Conservation (phyloP, 2,329 filamentous ascomycete genomes). For the Thielaviopsis punctulata region DNA sequence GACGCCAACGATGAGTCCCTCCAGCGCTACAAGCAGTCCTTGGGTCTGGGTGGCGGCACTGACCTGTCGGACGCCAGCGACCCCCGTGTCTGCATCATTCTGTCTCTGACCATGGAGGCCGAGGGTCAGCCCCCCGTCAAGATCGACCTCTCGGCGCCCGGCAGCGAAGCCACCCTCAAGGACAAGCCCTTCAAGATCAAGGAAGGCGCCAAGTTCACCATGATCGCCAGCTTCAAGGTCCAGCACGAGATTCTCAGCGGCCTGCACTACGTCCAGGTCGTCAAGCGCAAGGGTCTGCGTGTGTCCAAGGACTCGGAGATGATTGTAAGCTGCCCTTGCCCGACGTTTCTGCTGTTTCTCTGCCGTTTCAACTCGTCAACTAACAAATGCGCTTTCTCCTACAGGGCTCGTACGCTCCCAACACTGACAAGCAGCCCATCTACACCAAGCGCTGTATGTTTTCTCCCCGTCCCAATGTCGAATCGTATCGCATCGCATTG, state of each 20-base stretch:
- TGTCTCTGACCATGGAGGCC: conserved; percentile 74
- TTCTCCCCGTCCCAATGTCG: background rate
- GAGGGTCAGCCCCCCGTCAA: conserved; percentile 69
- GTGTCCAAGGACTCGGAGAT: conserved; percentile 94
- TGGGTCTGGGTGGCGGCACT: conserved; percentile 63
- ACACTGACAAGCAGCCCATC: conserved; percentile 67
- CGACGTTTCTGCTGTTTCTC: background rate
- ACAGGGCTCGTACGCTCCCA: conserved; percentile 83
- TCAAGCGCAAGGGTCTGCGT: conserved; percentile 74
- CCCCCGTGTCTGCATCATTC: conserved; percentile 81
- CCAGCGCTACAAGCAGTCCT: conserved; percentile 91
- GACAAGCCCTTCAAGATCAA: conserved; percentile 94
- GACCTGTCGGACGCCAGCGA: conserved; percentile 63
- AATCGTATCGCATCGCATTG: background rate
- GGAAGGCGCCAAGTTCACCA: conserved; percentile 83
- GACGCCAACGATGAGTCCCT: conserved; percentile 75
- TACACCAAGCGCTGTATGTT: conserved; percentile 85
- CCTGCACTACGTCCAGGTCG: conserved; percentile 85
- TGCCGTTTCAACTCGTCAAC: background rate
- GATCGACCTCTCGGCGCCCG: conserved; percentile 65
- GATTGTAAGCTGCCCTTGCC: conserved; percentile 48
- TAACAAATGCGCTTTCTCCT: conserved; percentile 15
- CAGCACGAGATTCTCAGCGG: conserved; percentile 93
- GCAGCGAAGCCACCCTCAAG: conserved; percentile 62
- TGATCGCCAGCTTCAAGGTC: conserved; percentile 87